Percentiles rank a stretch among this genome's conserved stretches.
Evolutionary conservation across 1,284 basidiomycete genomes (phyloP).

Genomic region (Ustilago nuda): DNA sequence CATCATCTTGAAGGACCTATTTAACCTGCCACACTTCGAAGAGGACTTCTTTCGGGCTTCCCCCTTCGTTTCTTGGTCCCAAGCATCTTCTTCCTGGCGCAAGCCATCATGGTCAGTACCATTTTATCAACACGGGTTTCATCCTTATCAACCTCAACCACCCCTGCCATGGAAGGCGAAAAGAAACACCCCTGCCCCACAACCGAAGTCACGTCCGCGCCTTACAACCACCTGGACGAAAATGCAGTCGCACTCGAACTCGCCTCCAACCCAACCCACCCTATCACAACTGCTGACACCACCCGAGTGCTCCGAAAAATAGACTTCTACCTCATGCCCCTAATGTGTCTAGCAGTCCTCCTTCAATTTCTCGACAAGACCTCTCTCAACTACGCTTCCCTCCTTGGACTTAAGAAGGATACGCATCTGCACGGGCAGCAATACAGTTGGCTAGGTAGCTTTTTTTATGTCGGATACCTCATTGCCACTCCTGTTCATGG

Average conservation of each 20-base stretch:
- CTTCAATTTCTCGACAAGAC: constrained; percentile 67
- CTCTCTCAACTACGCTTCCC: constrained; percentile 56
- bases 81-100: no score
- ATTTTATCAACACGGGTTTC: background rate
- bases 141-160: background rate
- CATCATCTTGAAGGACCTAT: background rate
- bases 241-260: constrained; percentile 38
- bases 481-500: constrained; percentile 42
- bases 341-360: constrained; percentile 55
- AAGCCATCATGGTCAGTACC: no score
- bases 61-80: no score
- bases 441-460: constrained; percentile 61
- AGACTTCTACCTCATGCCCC: constrained; percentile 61
- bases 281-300: constrained; percentile 38
- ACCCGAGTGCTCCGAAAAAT: constrained; percentile 61
- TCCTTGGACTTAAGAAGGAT: constrained; percentile 62
- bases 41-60: background rate
- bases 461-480: constrained; percentile 67
- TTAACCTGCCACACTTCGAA: background rate
- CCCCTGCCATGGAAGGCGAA: background rate
- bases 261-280: constrained; percentile 13
- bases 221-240: constrained; percentile 10
- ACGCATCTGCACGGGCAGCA: constrained; percentile 54
- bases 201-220: background rate
- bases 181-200: background rate